Evolutionary conservation across 352 stramenopile genomes (phyloP), one percentile per base, ranked within the genome.

Genomic region (Phytophthora pseudosyringae): DNA sequence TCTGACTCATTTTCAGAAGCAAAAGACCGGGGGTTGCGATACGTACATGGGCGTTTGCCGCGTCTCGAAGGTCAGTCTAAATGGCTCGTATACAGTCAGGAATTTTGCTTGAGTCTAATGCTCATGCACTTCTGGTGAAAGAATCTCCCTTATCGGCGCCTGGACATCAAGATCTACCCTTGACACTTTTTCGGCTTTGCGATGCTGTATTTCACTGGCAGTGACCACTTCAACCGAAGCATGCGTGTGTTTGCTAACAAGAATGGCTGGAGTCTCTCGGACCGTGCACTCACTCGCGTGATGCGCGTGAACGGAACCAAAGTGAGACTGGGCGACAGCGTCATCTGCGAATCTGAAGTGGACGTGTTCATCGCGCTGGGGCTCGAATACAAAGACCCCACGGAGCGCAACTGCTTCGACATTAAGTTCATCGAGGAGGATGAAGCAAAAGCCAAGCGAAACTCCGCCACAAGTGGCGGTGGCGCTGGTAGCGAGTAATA

Each of bases 201-300:
- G 21, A 70, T 96, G 26, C 61, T 98, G 31, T 97, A 97, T 60
- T 98, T 98, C 64, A 98, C 91, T 0, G 90, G 90, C 25, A 97
- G 86, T 59, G 89, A 97, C 59, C 88, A 97, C 41, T 98, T 97
- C 56, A 98, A 98, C 64, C 75, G 76, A 33, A 95, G 83, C 29
- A 94, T 97, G 81, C 69, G 88, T 12, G 71, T 90, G 0, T 95
- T 83, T 69, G 86, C 86, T 2, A 87, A 83, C 47, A 91, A 89
- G 36, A 93, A 93, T 39, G 88, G 85, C 13, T 93, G 78, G 74
- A 91, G 67, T 49, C 69, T 93, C 2, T 94, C 85, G 6, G 83
- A 95, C 41, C 81, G 75, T 8, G 75, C 60, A 15, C 71, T 95
- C 15, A 91, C 86, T 64, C 83, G 71, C 7, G 77, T 90, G 25